Percentiles rank a stretch among this genome's conserved stretches.
phyloP scores from a whole-genome alignment of 495 filamentous ascomycete genomes.

The Eremomyces bilateralis region DNA sequence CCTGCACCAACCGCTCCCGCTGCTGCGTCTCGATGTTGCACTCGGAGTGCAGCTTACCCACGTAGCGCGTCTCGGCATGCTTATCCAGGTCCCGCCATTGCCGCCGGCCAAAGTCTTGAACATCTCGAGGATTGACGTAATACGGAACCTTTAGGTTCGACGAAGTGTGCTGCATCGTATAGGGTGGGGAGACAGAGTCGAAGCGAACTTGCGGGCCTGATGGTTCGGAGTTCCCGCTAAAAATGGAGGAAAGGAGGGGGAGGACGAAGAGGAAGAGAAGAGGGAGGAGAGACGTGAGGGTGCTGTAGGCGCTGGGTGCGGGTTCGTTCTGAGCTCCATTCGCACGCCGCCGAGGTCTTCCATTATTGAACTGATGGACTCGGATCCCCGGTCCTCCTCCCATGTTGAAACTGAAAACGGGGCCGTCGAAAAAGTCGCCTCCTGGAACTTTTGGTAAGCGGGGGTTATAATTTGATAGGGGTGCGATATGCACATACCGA shows the following conservation, averaged over 20 bases:
- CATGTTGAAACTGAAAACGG: conserved; percentile 80
- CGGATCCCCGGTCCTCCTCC: conserved; percentile 28
- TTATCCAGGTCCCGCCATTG: conserved; percentile 56
- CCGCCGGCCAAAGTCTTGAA: conserved; percentile 39
- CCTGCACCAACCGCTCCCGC: conserved; percentile 44
- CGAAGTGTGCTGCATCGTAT: conserved; percentile 53
- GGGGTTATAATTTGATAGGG: neutral
- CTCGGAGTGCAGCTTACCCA: conserved; percentile 37
- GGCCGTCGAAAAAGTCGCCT: conserved; percentile 45
- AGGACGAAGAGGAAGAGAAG: conserved; percentile 76
- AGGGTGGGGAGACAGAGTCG: conserved; percentile 39
- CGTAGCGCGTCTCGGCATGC: conserved; percentile 48
- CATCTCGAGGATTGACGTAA: conserved; percentile 59
- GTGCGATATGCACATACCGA: conserved; percentile 24
- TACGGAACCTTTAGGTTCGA: conserved; percentile 52
- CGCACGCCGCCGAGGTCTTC: conserved; percentile 17
- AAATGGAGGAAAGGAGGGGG: conserved; percentile 62
- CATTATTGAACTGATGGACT: conserved; percentile 34
- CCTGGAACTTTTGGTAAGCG: conserved; percentile 11
- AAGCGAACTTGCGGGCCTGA: conserved; percentile 53
- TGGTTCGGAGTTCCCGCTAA: conserved; percentile 32
- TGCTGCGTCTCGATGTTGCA: conserved; percentile 48
- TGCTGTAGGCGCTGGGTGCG: conserved; percentile 3
- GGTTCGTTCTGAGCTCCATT: conserved; percentile 6
- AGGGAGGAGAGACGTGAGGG: conserved; percentile 46